Evolutionary conservation across 2,329 filamentous ascomycete species (phyloP).

Genomic region (Coleophoma eucalyptorum): DNA sequence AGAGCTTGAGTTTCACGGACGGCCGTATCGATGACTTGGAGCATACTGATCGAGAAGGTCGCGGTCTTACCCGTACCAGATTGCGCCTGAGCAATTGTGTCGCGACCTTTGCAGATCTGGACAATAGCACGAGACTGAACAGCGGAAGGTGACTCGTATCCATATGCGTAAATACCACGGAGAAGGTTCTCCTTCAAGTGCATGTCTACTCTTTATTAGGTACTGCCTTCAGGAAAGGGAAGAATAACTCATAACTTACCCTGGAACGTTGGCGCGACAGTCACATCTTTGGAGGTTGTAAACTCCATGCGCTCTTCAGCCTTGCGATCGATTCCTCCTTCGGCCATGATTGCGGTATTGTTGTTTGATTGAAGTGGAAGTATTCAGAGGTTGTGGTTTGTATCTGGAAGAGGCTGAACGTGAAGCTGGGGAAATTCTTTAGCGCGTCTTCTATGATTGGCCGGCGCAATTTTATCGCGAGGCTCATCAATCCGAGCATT

Average conservation of each 20-base stretch:
- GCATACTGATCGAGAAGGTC: slow-evolving; percentile 93
- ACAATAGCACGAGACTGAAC: slow-evolving; percentile 98
- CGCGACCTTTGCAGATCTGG: slow-evolving; percentile 97
- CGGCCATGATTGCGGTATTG: slow-evolving; percentile 63
- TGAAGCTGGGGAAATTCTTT: slow-evolving; percentile 12
- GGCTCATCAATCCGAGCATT: background rate
- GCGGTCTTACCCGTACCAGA: slow-evolving; percentile 96
- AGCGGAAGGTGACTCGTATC: slow-evolving; percentile 96
- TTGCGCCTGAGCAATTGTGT: slow-evolving; percentile 97
- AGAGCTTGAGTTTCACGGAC: slow-evolving; percentile 92
- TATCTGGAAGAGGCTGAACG: slow-evolving; percentile 1
- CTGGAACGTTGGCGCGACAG: slow-evolving; percentile 89
- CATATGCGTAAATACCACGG: slow-evolving; percentile 96
- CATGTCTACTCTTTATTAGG: background rate
- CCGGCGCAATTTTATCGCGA: slow-evolving; percentile 9
- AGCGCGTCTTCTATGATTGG: slow-evolving; percentile 17
- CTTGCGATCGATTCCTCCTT: slow-evolving; percentile 79
- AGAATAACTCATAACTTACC: slow-evolving; percentile 43
- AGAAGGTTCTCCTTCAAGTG: slow-evolving; percentile 74
- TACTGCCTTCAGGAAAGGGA: too few relatives aligned
- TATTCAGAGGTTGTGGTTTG: background rate
- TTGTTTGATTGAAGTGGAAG: background rate
- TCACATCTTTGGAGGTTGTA: slow-evolving; percentile 95
- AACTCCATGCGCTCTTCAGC: slow-evolving; percentile 98
- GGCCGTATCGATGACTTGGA: slow-evolving; percentile 92